phyloP scores from a whole-genome alignment of 495 filamentous ascomycete species.

The Penicillium lividum region DNA sequence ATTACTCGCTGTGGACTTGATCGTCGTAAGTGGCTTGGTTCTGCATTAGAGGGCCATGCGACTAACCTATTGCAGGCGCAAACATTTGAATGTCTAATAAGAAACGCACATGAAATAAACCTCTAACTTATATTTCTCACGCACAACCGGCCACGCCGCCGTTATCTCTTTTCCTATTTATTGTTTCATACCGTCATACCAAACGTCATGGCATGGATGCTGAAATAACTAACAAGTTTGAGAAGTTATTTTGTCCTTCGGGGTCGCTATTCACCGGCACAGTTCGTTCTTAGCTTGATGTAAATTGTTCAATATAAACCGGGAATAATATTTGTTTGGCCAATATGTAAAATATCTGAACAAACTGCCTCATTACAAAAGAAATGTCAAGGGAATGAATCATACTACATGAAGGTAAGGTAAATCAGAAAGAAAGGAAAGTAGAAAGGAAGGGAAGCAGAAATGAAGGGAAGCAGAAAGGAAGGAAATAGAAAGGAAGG shows the following conservation, averaged over 20 bases:
- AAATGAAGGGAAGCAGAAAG: neutral
- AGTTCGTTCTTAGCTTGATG: too few relatives aligned
- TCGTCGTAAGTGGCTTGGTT: neutral
- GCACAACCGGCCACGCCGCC: too few relatives aligned
- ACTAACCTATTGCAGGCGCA: neutral
- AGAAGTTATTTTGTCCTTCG: too few relatives aligned
- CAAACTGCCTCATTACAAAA: neutral
- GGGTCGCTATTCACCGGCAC: too few relatives aligned
- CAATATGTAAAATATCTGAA: neutral
- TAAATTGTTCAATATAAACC: neutral
- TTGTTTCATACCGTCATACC: too few relatives aligned
- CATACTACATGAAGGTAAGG: neutral
- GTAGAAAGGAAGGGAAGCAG: too few relatives aligned
- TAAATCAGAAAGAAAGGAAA: neutral
- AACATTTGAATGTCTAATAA: neutral
- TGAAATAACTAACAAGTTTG: too few relatives aligned
- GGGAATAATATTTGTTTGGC: neutral
- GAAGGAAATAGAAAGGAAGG: too few relatives aligned
- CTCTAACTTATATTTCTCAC: too few relatives aligned
- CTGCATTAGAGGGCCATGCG: neutral
- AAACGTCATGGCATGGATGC: too few relatives aligned
- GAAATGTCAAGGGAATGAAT: neutral
- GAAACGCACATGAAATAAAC: too few relatives aligned
- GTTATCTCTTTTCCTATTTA: too few relatives aligned
- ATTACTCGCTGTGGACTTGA: conserved; percentile 8